Percentiles rank a stretch among this genome's conserved stretches.
These are phyloP conservation scores for Haplosporangium gracile DNA, from an alignment of 192 early-diverging fungal genomes.

Conservation along the genomic window DNA sequence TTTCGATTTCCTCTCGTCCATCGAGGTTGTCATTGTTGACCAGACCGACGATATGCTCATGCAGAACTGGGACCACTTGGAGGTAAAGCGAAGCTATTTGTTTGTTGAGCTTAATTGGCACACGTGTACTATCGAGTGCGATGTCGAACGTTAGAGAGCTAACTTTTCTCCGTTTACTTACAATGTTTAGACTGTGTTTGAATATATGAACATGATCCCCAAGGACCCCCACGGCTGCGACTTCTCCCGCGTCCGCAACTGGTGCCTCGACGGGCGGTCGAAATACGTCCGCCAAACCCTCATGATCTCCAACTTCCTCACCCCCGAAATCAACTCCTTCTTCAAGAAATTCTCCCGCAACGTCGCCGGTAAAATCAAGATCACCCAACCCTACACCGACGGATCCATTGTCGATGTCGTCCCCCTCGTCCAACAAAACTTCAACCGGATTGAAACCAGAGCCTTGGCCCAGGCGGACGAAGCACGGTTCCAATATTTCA, in stretches of 20 bases:
- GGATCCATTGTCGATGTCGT: slow-evolving; percentile 87
- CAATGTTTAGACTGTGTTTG: slow-evolving; percentile 75
- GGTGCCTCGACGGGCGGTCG: slow-evolving; percentile 88
- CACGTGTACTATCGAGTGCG: no score
- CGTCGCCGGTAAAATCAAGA: slow-evolving; percentile 80
- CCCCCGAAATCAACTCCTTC: slow-evolving; percentile 93
- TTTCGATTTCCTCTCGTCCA: slow-evolving; percentile 93
- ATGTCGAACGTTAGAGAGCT: background rate
- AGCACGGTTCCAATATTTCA: slow-evolving; percentile 88
- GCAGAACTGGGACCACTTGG: slow-evolving; percentile 99
- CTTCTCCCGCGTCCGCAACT: slow-evolving; percentile 91
- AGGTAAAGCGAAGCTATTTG: slow-evolving; percentile 56
- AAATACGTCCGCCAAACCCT: slow-evolving; percentile 93
- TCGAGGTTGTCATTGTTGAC: slow-evolving; percentile 92
- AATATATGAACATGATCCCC: slow-evolving; percentile 89
- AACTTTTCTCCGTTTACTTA: background rate
- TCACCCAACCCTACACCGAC: slow-evolving; percentile 67
- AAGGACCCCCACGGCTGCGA: slow-evolving; percentile 95
- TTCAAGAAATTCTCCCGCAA: slow-evolving; percentile 78
- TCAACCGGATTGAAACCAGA: slow-evolving; percentile 77
- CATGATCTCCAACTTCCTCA: slow-evolving; percentile 82
- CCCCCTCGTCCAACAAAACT: slow-evolving; percentile 83
- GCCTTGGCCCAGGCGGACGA: slow-evolving; percentile 78
- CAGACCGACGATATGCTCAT: slow-evolving; percentile 89
- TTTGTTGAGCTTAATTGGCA: no score